A percentile compares a stretch with the other conserved stretches of the same genome.
These are phyloP conservation scores for Castanopsis chinensis DNA, from an alignment of 306 rosid genomes.

Conservation along the genomic window DNA sequence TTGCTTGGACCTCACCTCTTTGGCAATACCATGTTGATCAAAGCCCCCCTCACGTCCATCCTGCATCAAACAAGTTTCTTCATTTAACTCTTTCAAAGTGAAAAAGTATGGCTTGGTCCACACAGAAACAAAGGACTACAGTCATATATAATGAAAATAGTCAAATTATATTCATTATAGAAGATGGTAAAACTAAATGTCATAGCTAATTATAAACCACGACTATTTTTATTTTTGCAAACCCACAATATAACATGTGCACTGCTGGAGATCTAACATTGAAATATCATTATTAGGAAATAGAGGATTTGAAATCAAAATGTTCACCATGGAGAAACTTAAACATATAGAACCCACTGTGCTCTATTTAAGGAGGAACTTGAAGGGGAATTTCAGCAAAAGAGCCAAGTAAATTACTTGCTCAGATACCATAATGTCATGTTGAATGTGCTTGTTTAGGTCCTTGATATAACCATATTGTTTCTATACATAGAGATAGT, in stretches of 20 bases:
- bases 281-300: background rate
- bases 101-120: background rate
- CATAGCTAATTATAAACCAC: background rate
- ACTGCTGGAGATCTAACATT: background rate
- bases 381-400: background rate
- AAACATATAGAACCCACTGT: background rate
- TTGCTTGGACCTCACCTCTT: background rate
- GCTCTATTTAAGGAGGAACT: background rate
- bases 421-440: background rate
- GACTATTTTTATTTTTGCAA: too few species aligned
- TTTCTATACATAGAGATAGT: background rate
- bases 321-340: background rate
- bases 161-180: background rate
- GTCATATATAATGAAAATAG: background rate
- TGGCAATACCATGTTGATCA: background rate
- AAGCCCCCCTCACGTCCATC: background rate
- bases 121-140: background rate
- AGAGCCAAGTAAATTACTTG: background rate
- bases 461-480: background rate
- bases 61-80: slow-evolving; percentile 16
- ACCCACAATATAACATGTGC: background rate
- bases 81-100: background rate
- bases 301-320: background rate
- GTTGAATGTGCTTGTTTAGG: background rate
- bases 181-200: background rate